These are phyloP conservation scores for Scheffersomyces illinoinensis DNA, from an alignment of 1,139 yeast species.

Conservation along the genomic window DNA sequence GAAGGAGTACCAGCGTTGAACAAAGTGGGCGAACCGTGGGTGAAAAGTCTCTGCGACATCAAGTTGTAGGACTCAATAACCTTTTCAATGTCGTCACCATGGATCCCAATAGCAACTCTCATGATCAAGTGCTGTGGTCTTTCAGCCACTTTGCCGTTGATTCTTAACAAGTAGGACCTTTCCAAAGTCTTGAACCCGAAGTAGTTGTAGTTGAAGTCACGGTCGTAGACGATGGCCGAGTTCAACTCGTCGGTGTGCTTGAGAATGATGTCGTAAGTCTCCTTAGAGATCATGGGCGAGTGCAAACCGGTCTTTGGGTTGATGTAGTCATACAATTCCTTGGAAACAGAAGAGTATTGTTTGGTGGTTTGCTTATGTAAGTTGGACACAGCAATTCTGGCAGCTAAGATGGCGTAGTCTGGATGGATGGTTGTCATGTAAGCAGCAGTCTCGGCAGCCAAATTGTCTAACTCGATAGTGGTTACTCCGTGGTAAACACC, in stretches of 20 bases:
- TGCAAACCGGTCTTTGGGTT: slow-evolving; percentile 72
- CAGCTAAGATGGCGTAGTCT: slow-evolving; percentile 92
- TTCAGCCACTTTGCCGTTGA: slow-evolving; percentile 76
- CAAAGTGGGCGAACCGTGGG: slow-evolving; percentile 88
- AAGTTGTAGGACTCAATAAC: slow-evolving; percentile 79
- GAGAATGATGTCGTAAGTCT: slow-evolving; percentile 63
- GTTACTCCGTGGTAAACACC: slow-evolving; percentile 97
- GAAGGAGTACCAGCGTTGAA: slow-evolving; percentile 89
- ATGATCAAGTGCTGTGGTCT: slow-evolving; percentile 88
- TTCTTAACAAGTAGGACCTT: slow-evolving; percentile 75
- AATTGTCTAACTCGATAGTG: slow-evolving; percentile 86
- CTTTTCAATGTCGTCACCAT: slow-evolving; percentile 67
- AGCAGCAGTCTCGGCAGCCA: slow-evolving; percentile 97
- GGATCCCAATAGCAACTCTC: slow-evolving; percentile 90
- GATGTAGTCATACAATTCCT: slow-evolving; percentile 63
- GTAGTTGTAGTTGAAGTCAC: slow-evolving; percentile 80
- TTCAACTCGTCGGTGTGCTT: slow-evolving; percentile 70
- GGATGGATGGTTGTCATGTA: slow-evolving; percentile 97
- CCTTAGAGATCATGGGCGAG: slow-evolving; percentile 81
- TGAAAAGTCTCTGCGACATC: slow-evolving; percentile 83
- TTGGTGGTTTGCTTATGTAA: slow-evolving; percentile 92
- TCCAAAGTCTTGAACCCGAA: slow-evolving; percentile 88
- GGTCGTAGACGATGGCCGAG: slow-evolving; percentile 74
- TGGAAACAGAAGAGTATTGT: slow-evolving; percentile 78
- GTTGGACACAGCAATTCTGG: slow-evolving; percentile 89